Percentiles rank a stretch among this genome's conserved stretches.
Evolutionary conservation across 441 rosid species (phyloP).

Genomic region (Croton laevigatus): DNA sequence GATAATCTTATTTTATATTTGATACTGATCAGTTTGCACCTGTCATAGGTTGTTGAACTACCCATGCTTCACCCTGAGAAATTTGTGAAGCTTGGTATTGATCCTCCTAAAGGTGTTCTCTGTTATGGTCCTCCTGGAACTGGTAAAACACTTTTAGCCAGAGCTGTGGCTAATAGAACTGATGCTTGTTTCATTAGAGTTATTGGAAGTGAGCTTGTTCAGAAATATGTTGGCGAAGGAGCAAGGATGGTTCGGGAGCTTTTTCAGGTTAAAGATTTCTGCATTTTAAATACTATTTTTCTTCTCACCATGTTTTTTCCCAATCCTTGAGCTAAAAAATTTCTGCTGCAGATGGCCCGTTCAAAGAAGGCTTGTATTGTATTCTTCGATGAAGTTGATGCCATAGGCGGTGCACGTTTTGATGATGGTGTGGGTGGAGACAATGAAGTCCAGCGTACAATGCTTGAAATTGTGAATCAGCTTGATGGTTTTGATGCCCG

Average conservation of each 20-base stretch:
- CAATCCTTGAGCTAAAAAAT: not conserved
- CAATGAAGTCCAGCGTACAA: slow-evolving; percentile 95
- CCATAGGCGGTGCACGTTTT: slow-evolving; percentile 93
- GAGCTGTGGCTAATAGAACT: slow-evolving; percentile 93
- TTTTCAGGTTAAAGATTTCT: slow-evolving; percentile 52
- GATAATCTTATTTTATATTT: not conserved
- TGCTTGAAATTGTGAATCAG: slow-evolving; percentile 95
- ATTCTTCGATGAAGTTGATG: slow-evolving; percentile 90
- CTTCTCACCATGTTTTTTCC: not conserved
- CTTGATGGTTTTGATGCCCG: slow-evolving; percentile 96
- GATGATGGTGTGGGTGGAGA: slow-evolving; percentile 96
- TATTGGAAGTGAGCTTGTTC: slow-evolving; percentile 95
- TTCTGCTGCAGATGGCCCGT: slow-evolving; percentile 64
- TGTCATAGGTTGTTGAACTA: slow-evolving; percentile 73
- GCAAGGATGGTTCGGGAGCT: slow-evolving; percentile 93
- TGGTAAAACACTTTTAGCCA: slow-evolving; percentile 85
- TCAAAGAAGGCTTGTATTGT: slow-evolving; percentile 91
- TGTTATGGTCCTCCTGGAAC: slow-evolving; percentile 98
- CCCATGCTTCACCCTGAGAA: slow-evolving; percentile 97
- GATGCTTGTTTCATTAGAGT: slow-evolving; percentile 95
- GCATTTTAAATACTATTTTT: not conserved
- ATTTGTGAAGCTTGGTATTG: slow-evolving; percentile 91
- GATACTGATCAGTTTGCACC: not conserved
- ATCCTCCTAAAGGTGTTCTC: slow-evolving; percentile 97
- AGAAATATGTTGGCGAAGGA: slow-evolving; percentile 94